These are phyloP conservation scores for Achaetomium macrosporum DNA, from an alignment of 2,329 filamentous ascomycete species.

Conservation along the genomic window DNA sequence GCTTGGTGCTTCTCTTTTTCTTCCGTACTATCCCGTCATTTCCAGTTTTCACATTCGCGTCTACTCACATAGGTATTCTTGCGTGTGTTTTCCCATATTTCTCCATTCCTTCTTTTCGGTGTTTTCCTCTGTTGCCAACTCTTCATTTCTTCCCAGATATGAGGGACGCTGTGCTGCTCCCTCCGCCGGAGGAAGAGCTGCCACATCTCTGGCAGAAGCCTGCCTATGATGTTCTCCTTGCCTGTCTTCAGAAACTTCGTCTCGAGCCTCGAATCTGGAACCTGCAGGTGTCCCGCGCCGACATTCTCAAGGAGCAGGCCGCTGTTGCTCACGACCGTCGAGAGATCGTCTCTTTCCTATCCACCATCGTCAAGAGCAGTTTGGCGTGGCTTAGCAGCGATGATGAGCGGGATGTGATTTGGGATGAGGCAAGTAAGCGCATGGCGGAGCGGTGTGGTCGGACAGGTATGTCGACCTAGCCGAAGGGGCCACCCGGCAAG, in stretches of 20 bases:
- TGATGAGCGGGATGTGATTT: slow-evolving; percentile 60
- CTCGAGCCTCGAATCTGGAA: slow-evolving; percentile 66
- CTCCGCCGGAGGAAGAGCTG: slow-evolving; percentile 58
- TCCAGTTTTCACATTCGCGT: neutral
- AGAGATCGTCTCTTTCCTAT: slow-evolving; percentile 60
- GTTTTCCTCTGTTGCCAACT: neutral
- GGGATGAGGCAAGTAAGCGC: slow-evolving; percentile 72
- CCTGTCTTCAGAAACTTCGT: slow-evolving; percentile 60
- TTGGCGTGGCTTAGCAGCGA: slow-evolving; percentile 65
- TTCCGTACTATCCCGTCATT: neutral
- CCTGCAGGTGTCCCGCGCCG: slow-evolving; percentile 35
- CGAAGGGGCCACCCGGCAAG: too few species aligned
- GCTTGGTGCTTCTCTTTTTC: neutral
- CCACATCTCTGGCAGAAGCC: slow-evolving; percentile 80
- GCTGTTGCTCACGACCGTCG: slow-evolving; percentile 32
- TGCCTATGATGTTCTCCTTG: slow-evolving; percentile 55
- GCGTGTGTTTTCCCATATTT: neutral
- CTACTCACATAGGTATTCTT: neutral
- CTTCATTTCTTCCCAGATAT: neutral
- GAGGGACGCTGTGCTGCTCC: slow-evolving; percentile 24
- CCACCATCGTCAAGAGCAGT: slow-evolving; percentile 60
- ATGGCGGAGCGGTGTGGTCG: slow-evolving; percentile 84
- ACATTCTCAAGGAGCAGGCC: slow-evolving; percentile 37
- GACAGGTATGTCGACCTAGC: slow-evolving; percentile 41
- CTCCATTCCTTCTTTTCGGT: neutral